A percentile compares a stretch with the other conserved stretches of the same genome.
Conservation (phyloP, 352 stramenopile genomes). For the Aphanomyces invadans region DNA sequence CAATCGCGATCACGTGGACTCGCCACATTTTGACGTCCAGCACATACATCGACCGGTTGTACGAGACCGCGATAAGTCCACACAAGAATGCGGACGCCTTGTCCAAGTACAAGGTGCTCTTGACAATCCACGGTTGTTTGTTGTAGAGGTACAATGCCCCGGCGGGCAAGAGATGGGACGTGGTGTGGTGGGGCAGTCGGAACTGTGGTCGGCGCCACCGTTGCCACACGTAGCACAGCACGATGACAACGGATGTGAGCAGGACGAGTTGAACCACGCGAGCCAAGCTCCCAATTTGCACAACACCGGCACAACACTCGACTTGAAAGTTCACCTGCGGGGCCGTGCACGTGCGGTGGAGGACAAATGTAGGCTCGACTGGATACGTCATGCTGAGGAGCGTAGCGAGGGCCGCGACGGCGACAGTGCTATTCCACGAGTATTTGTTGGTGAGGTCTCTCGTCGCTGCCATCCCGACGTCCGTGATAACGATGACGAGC, state of each 20-base stretch:
- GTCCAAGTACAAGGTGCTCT: slow-evolving; percentile 5
- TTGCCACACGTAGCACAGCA: background rate
- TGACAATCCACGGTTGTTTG: background rate
- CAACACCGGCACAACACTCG: background rate
- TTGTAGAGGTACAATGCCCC: slow-evolving; percentile 4
- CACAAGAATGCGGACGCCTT: slow-evolving; percentile 9
- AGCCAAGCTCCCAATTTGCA: background rate
- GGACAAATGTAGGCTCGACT: background rate
- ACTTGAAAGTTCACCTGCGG: background rate
- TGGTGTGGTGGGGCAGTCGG: background rate
- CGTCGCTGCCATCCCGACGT: background rate
- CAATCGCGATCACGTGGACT: background rate
- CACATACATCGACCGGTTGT: background rate
- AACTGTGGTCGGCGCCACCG: background rate
- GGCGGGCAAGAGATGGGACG: background rate
- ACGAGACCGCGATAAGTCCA: background rate
- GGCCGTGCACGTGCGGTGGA: background rate
- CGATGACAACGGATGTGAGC: background rate
- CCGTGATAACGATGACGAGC: slow-evolving; percentile 1
- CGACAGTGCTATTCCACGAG: background rate
- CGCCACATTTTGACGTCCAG: slow-evolving; percentile 17
- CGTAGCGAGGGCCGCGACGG: background rate
- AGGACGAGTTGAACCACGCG: background rate
- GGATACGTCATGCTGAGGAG: background rate
- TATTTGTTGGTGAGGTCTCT: background rate